Percentiles rank a stretch among this genome's conserved stretches.
phyloP scores from a whole-genome alignment of 2,329 filamentous ascomycete species.

The Fusarium odoratissimum region DNA sequence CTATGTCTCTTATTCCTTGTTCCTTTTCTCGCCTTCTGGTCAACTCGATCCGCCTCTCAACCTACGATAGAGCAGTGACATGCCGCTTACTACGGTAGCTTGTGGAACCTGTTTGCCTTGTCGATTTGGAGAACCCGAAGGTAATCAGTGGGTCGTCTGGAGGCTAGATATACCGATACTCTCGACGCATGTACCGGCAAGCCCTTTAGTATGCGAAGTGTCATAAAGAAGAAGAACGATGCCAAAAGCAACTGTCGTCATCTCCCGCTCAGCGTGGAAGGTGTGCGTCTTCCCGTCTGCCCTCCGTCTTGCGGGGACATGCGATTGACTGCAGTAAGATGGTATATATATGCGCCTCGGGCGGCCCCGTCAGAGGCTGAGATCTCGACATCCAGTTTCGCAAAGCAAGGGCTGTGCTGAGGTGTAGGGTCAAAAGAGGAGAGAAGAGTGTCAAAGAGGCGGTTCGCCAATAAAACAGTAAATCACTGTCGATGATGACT shows the following conservation, averaged over 20 bases:
- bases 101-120: slow-evolving; percentile 37
- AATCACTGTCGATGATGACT: slow-evolving; percentile 19
- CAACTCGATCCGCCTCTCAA: slow-evolving; percentile 25
- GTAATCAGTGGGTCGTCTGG: slow-evolving; percentile 19
- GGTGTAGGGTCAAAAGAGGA: slow-evolving; percentile 1
- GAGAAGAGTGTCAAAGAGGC: neutral
- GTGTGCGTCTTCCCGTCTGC: slow-evolving; percentile 19
- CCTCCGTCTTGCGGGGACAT: slow-evolving; percentile 9
- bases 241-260: slow-evolving; percentile 32
- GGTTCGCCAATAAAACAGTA: slow-evolving; percentile 16
- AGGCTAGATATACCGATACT: slow-evolving; percentile 12
- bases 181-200: slow-evolving; percentile 21
- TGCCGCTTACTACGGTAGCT: slow-evolving; percentile 15
- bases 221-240: slow-evolving; percentile 6
- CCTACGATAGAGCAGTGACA: slow-evolving; percentile 37
- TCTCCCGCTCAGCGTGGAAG: slow-evolving; percentile 13
- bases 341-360: neutral
- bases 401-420: slow-evolving; percentile 2
- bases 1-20: slow-evolving; percentile 14
- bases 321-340: neutral
- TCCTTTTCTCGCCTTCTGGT: slow-evolving; percentile 4
- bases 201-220: neutral
- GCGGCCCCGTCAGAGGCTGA: slow-evolving; percentile 8
- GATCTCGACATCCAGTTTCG: slow-evolving; percentile 2
- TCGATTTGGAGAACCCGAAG: slow-evolving; percentile 21